Evolutionary conservation across 2,329 filamentous ascomycete genomes (phyloP).

Genomic region (Tolypocladium pustulatum): DNA sequence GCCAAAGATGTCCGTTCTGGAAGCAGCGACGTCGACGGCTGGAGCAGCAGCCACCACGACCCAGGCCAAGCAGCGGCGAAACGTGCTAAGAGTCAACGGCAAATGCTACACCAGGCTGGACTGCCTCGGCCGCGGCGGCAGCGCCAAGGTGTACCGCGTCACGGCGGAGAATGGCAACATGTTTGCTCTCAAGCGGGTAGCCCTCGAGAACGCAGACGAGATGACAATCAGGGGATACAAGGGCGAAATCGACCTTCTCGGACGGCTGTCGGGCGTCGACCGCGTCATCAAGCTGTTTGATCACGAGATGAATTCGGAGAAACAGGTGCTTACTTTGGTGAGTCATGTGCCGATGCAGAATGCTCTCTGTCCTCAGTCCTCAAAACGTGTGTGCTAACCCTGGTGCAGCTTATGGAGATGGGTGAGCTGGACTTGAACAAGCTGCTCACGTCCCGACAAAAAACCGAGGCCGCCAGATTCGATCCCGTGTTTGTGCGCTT

Average conservation of each 20-base stretch:
- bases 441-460: constrained; percentile 64
- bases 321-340: constrained; percentile 77
- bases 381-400: background rate
- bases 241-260: constrained; percentile 87
- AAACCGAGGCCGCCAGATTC: constrained; percentile 62
- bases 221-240: constrained; percentile 77
- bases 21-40: constrained; percentile 75
- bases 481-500: constrained; percentile 90
- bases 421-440: constrained; percentile 89
- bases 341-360: constrained; percentile 24
- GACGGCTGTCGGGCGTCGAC: constrained; percentile 72
- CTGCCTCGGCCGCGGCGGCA: constrained; percentile 84
- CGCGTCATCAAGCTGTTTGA: constrained; percentile 86
- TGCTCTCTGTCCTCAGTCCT: too few species aligned
- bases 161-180: constrained; percentile 96
- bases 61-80: constrained; percentile 65
- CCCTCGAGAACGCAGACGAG: constrained; percentile 82
- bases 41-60: constrained; percentile 70
- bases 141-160: constrained; percentile 88
- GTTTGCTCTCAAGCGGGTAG: constrained; percentile 87
- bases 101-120: constrained; percentile 85
- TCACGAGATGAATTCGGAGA: constrained; percentile 87
- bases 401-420: constrained; percentile 78
- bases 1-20: constrained; percentile 94
- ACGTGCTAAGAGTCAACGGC: constrained; percentile 79